These are phyloP conservation scores for Misopates orontium DNA, from an alignment of 257 asterid genomes.

Conservation along the genomic window DNA sequence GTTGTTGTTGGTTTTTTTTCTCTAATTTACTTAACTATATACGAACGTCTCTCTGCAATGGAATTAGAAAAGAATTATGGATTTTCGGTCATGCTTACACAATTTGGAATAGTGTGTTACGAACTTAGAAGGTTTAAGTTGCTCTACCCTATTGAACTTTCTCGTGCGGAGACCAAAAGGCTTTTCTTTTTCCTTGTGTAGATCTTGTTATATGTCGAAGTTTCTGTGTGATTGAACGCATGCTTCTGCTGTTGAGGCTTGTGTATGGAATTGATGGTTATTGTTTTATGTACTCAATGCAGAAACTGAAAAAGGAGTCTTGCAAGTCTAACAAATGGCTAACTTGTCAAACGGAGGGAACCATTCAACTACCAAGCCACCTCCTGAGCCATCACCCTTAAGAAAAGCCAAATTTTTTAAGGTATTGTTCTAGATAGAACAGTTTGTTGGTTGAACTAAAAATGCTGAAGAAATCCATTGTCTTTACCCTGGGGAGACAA, in stretches of 20 bases:
- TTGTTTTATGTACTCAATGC: constrained; percentile 11
- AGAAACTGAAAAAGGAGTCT: constrained; percentile 31
- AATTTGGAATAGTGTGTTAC: not conserved
- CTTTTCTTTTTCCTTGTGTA: not conserved
- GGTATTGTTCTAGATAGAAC: constrained; percentile 37
- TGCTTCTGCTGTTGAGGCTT: constrained; percentile 14
- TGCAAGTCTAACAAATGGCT: constrained; percentile 51
- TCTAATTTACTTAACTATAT: no score
- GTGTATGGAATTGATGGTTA: constrained; percentile 3
- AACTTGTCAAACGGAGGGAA: constrained; percentile 59
- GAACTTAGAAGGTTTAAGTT: constrained; percentile 12
- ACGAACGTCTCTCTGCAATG: not conserved
- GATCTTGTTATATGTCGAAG: not conserved
- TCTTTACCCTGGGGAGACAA: not conserved
- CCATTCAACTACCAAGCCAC: constrained; percentile 62
- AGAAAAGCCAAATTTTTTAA: constrained; percentile 86
- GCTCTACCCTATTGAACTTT: constrained; percentile 6
- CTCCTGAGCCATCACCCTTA: constrained; percentile 98
- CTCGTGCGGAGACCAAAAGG: not conserved
- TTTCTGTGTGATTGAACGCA: constrained; percentile 12
- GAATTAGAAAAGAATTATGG: not conserved
- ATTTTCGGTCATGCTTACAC: constrained; percentile 1
- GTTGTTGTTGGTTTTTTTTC: constrained; percentile 12
- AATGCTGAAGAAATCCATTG: not conserved
- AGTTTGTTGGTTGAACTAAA: not conserved